Percentiles rank a stretch among this genome's conserved stretches.
These are phyloP conservation scores for Strigomonas culicis DNA, from an alignment of 208 protist genomes.

Conservation along the genomic window DNA sequence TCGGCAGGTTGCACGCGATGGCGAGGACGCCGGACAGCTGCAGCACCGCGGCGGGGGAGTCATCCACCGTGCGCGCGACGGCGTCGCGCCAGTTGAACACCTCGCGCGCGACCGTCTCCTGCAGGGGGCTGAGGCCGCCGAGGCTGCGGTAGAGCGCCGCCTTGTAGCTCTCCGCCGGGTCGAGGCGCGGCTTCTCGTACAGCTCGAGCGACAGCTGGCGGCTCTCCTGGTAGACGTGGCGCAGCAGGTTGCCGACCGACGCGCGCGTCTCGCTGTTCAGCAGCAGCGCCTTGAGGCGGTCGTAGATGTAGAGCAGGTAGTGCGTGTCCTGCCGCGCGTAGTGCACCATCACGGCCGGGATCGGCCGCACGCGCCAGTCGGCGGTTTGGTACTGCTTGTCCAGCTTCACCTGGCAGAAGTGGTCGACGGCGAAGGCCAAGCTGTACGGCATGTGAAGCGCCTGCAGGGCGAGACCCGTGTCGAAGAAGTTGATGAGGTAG, in stretches of 20 bases:
- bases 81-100: constrained; percentile 86
- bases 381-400: constrained; percentile 98
- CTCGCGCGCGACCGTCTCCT: constrained; percentile 56
- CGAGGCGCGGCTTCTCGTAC: constrained; percentile 93
- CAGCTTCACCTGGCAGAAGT: constrained; percentile 92
- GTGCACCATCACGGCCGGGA: constrained; percentile 96
- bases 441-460: constrained; percentile 89
- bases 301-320: constrained; percentile 97
- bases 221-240: constrained; percentile 82
- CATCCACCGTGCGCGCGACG: constrained; percentile 72
- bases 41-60: constrained; percentile 79
- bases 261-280: constrained; percentile 75
- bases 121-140: constrained; percentile 49
- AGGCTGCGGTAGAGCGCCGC: constrained; percentile 66
- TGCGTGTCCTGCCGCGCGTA: constrained; percentile 99
- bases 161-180: constrained; percentile 67
- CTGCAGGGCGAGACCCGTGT: constrained; percentile 96
- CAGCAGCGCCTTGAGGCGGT: constrained; percentile 80
- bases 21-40: constrained; percentile 70
- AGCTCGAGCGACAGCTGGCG: constrained; percentile 75
- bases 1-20: constrained; percentile 83
- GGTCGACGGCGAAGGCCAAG: constrained; percentile 93
- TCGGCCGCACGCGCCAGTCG: constrained; percentile 97
- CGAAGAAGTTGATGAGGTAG: constrained; percentile 98
- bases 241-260: constrained; percentile 78